Evolutionary conservation across 1,284 basidiomycete genomes (phyloP), one percentile per base, ranked within the genome.

Genomic region (Amylostereum chailletii): DNA sequence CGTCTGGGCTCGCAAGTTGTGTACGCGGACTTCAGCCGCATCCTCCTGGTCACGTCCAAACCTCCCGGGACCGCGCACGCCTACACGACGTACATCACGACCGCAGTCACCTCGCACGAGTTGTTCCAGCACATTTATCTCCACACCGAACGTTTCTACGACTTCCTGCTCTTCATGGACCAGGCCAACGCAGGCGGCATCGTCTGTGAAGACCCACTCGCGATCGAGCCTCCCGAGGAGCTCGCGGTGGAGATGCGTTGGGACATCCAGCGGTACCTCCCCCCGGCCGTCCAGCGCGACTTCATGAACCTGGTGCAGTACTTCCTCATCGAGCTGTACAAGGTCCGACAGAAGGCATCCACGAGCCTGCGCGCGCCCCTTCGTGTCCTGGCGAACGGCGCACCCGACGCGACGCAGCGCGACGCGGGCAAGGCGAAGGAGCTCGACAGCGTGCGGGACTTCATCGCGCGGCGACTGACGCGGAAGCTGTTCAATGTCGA

Each of bases 151-250:
- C 81, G 88, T 30, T 96, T 89, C 70, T 99, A 95, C 73, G 94
- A 99, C 67, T 94, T 91, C 62, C 72, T 99, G 27, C 68, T 98
- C 5, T 96, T 94, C 78, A 92, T 98, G 90, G 96, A 99, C 65
- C 77, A 83, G 26, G 91, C 93, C 39, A 99, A 99, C 65, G 83
- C 89, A 65, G 92, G 89, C 26, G 95, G 93, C 2, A 80, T 99
- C 48, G 82, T 94, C 38, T 93, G 92, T 58, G 79, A 86, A 60
- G 75, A 91, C 55, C 85, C 87, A 0, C 64, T 82, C 3, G 82
- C 83, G 4, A 61, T 82, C 10, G 81, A 86, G 42, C 74, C 77
- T 26, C 82, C 87, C 0, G 75, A 83, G 40, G 77, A 81, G 45
- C 69, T 89, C 19, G 69, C 77, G 2, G 74, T 96, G 51, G 89